These are phyloP conservation scores for Ampelocalamus luodianensis DNA, from an alignment of 176 grass and related monocot species.

Conservation along the genomic window DNA sequence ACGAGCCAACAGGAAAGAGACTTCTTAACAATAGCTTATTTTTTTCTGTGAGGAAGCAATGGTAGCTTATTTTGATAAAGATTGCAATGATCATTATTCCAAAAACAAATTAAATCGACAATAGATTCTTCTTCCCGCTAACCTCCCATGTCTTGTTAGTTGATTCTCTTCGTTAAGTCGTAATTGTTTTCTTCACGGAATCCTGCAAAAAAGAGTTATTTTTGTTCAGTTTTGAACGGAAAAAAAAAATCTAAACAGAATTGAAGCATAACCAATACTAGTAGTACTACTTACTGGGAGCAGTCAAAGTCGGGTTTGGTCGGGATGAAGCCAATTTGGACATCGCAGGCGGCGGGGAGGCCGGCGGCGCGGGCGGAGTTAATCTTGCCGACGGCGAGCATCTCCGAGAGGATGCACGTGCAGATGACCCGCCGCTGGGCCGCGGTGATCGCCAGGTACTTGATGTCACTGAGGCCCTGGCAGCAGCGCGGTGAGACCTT, in stretches of 20 bases:
- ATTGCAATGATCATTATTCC: neutral
- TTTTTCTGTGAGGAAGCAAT: neutral
- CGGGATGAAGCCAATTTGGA: conserved; percentile 29
- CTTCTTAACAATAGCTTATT: neutral
- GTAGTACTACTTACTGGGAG: neutral
- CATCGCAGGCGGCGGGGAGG: conserved; percentile 24
- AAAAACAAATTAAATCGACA: neutral
- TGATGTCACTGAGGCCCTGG: conserved; percentile 17
- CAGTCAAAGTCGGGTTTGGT: conserved; percentile 39
- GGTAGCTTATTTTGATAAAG: neutral
- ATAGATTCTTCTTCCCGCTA: neutral
- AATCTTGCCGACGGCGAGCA: conserved; percentile 19
- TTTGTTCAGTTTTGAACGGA: neutral
- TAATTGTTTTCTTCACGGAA: neutral
- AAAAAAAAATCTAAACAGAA: neutral
- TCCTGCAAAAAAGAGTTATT: neutral
- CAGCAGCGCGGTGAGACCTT: conserved; percentile 16
- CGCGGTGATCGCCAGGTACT: neutral
- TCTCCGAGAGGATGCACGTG: conserved; percentile 32
- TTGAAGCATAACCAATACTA: neutral
- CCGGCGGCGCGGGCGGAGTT: conserved; percentile 1
- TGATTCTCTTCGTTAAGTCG: neutral
- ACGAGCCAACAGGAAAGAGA: neutral
- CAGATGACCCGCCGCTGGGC: conserved; percentile 7
- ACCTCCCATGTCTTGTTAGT: neutral